Evolutionary conservation across 805 yeast genomes (phyloP), one percentile per base, ranked within the genome.

Genomic region (Wickerhamiella domercqiae): DNA sequence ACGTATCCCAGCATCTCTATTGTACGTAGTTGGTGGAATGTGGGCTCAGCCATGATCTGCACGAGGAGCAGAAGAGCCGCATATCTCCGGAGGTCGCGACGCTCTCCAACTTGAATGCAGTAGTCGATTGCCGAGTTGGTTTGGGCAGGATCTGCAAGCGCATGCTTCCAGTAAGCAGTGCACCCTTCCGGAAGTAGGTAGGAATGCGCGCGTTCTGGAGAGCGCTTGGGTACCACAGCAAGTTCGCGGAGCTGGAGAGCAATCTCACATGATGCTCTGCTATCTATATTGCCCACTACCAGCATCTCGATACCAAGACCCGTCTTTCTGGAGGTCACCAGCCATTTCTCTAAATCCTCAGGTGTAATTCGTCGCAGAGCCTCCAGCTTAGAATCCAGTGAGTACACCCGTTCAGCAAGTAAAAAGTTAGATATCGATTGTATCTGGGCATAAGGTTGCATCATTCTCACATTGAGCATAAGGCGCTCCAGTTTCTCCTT

Each of bases 1-100:
- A 87, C 84, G 51, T 87, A 87, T 2, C 98, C 98, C 22, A 87
- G 66, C 57, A 90, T 97, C 60, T 87, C 97, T 49, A 82, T 78
- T 5, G 98, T 87, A 57, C 98, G 71, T 40, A 87, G 66, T 44
- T 79, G 79, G 52, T 82, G 77, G 59, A 87, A 90, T 40, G 87
- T 79, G 3, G 95, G 96, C 54, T 87, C 96, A 47, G 70, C 73
- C 35, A 78, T 62, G 44, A 84, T 68, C 43, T 80, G 87, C 0
- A 78, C 70, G 34, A 82, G 57, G 37, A 87, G 59, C 35, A 77
- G 82, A 9, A 78, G 66, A 38, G 69, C 51, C 0, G 75, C 68
- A 32, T 73, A 60, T 21, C 53, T 48, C 5, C 56, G 47, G 14
- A 40, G 14, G 57, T 78, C 63, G 42, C 63, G 48, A 39, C 61